A percentile compares a stretch with the other conserved stretches of the same genome.
These are phyloP conservation scores for Rhizopus arrhizus DNA, from an alignment of 371 early-diverging fungal genomes.

Conservation along the genomic window DNA sequence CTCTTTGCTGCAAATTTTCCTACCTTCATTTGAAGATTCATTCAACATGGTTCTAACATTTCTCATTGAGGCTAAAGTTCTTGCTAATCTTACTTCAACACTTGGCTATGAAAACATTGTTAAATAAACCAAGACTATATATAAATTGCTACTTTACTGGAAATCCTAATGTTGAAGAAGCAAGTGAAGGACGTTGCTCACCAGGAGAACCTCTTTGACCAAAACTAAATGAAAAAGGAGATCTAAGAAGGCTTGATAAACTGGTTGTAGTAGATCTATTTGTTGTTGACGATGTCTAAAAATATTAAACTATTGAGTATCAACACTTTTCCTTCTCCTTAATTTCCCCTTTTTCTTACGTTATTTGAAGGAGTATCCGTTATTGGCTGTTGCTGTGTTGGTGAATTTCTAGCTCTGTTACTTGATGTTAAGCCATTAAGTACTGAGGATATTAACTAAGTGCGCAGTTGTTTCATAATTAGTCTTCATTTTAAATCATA, in stretches of 20 bases:
- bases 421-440: background rate
- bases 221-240: conserved; percentile 21
- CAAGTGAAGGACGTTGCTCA: background rate
- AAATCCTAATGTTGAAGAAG: conserved; percentile 19
- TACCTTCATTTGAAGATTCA: conserved; percentile 25
- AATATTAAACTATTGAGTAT: background rate
- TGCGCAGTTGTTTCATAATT: background rate
- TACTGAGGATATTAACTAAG: background rate
- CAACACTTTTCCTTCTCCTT: background rate
- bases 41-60: conserved; percentile 48
- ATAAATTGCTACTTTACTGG: conserved; percentile 28
- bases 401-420: background rate
- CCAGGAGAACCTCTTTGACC: conserved; percentile 16
- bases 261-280: background rate
- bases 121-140: background rate
- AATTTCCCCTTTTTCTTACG: background rate
- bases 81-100: conserved; percentile 48
- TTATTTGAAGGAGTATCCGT: background rate
- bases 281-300: background rate
- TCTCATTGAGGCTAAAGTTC: conserved; percentile 48
- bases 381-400: background rate
- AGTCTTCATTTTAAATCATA: background rate
- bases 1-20: background rate
- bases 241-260: conserved; percentile 2
- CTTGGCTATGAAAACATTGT: conserved; percentile 30